A percentile compares a stretch with the other conserved stretches of the same genome.
These are phyloP conservation scores for Euphorbia celastroides DNA, from an alignment of 441 rosid genomes.

Conservation along the genomic window DNA sequence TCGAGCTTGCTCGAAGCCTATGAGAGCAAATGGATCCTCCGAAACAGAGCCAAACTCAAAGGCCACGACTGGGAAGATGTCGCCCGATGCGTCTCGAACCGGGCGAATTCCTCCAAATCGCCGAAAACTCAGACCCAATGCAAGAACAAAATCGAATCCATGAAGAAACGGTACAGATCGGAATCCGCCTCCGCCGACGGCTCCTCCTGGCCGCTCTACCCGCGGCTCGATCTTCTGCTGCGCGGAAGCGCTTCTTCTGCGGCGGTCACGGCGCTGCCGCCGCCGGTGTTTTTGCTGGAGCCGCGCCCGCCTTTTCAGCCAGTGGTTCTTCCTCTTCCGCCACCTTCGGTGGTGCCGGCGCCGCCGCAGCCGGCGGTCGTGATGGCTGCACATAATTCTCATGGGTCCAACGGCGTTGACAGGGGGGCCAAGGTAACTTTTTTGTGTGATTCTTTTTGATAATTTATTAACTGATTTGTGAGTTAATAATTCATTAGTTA, in stretches of 20 bases:
- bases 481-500: not conserved
- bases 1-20: slow-evolving; percentile 83
- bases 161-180: slow-evolving; percentile 92
- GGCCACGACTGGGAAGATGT: slow-evolving; percentile 98
- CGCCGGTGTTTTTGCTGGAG: slow-evolving; percentile 47
- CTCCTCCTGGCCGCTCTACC: slow-evolving; percentile 86
- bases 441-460: slow-evolving; percentile 11
- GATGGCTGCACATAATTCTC: slow-evolving; percentile 44
- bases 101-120: slow-evolving; percentile 52
- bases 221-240: slow-evolving; percentile 72
- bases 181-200: slow-evolving; percentile 69
- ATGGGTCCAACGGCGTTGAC: slow-evolving; percentile 69
- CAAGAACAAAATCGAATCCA: slow-evolving; percentile 97
- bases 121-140: slow-evolving; percentile 95
- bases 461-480: not conserved
- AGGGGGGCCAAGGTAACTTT: slow-evolving; percentile 50
- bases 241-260: slow-evolving; percentile 41
- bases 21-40: slow-evolving; percentile 77
- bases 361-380: slow-evolving; percentile 15
- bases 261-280: slow-evolving; percentile 7
- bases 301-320: slow-evolving; percentile 26
- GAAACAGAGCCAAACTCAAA: slow-evolving; percentile 89
- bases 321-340: slow-evolving; percentile 15
- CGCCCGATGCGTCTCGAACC: slow-evolving; percentile 67
- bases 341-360: slow-evolving; percentile 25